phyloP scores from a whole-genome alignment of 2,329 filamentous ascomycete genomes.

The Scedosporium boydii region DNA sequence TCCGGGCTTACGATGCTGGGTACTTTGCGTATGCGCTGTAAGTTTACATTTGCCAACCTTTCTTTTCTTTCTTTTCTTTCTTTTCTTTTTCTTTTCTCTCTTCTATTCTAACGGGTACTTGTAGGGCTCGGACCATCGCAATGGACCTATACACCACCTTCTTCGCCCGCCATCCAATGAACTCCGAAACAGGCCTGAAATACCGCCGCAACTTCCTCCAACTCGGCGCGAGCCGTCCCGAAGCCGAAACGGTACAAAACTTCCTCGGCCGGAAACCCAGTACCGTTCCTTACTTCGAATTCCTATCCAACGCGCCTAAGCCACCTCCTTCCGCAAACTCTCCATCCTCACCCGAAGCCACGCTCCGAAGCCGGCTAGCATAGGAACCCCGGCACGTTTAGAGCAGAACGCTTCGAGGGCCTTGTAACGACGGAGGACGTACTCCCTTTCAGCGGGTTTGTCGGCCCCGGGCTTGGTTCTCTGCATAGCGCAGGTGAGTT shows the following conservation, averaged over 20 bases:
- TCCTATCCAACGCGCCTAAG: not conserved
- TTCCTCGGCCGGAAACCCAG: constrained; percentile 6
- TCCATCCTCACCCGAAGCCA: not conserved
- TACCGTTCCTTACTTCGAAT: not conserved
- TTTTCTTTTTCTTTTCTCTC: not conserved
- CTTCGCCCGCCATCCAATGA: constrained; percentile 4
- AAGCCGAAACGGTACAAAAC: constrained; percentile 1
- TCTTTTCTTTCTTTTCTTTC: not conserved
- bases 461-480: not conserved
- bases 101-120: not conserved
- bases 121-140: not conserved
- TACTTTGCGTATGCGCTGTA: constrained; percentile 9
- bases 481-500: constrained; percentile 25
- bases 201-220: constrained; percentile 4
- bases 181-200: not conserved
- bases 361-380: not conserved
- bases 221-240: constrained; percentile 1
- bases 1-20: constrained; percentile 7
- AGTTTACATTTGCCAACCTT: not conserved
- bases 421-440: not conserved
- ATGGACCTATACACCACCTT: constrained; percentile 1
- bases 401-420: not conserved
- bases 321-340: not conserved
- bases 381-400: not conserved
- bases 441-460: not conserved